Base-by-base conservation (phyloP, 257 asterid species). In the Agastache rugosa region DNA sequence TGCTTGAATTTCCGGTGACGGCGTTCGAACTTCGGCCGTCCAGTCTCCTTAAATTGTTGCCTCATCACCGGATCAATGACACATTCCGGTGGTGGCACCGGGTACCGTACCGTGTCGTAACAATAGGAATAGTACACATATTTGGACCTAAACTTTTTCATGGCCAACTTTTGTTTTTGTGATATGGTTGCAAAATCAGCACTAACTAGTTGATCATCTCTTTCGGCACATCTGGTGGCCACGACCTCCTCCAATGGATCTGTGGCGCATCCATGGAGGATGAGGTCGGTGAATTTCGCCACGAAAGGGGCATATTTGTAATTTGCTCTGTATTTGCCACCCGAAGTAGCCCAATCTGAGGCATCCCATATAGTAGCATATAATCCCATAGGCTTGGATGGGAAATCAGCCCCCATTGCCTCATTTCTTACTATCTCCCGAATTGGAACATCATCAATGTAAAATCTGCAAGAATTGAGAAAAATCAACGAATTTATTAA, bases 351-450 rank as follows among this genome's bases (percentile, higher is more conserved):
- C 98, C 98, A 93, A 41, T 87, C 97, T 0, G 98, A 93, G 19
- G 93, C 98, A 61, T 93, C 98, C 98, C 98, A 93, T 54, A 91
- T 91, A 20, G 98, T 93, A 35, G 98, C 98, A 54, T 88, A 93
- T 39, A 93, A 56, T 34, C 87, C 88, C 97, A 93, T 93, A 1
- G 98, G 98, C 74, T 93, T 93, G 17, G 94, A 86, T 23, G 98
- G 98, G 66, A 83, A 93, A 79, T 93, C 98, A 25, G 77, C 92
- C 10, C 96, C 96, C 98, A 93, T 91, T 11, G 74, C 96, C 0
- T 85, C 95, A 7, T 79, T 85, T 7, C 83, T 72, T 17, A 72
- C 76, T 47, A 93, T 93, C 61, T 90, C 97, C 5, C 97, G 82
- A 3, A 93, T 86, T 8, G 98, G 98, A 50, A 90, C 69, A 65